Conservation (phyloP, 768 basidiomycete species). For the Tricholoma furcatifolium region DNA sequence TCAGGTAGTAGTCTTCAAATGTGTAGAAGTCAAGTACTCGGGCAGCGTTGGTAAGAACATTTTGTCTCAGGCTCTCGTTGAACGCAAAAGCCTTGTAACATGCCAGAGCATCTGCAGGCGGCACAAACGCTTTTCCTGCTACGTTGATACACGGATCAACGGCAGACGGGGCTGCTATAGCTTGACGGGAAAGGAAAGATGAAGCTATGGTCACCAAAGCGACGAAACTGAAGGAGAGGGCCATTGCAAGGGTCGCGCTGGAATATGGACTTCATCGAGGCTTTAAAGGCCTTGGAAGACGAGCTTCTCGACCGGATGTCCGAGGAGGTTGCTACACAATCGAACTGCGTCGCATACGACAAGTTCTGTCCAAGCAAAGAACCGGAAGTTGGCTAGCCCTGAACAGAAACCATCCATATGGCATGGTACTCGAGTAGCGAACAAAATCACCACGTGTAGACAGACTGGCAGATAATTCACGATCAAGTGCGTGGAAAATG, state of each 20-base stretch:
- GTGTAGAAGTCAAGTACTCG: slow-evolving; percentile 54
- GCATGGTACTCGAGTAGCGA: neutral
- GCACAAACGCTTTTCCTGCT: slow-evolving; percentile 42
- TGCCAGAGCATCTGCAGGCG: slow-evolving; percentile 53
- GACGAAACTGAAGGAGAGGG: neutral
- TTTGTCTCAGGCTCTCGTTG: slow-evolving; percentile 54
- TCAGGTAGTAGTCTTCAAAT: slow-evolving; percentile 50
- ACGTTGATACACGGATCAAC: slow-evolving; percentile 39
- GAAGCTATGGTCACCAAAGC: slow-evolving; percentile 2
- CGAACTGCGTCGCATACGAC: neutral
- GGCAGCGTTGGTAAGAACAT: slow-evolving; percentile 45
- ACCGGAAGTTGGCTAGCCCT: slow-evolving; percentile 3
- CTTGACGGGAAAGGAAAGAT: slow-evolving; percentile 7
- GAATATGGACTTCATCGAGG: neutral
- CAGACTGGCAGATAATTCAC: neutral
- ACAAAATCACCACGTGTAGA: neutral
- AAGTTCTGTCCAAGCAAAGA: neutral
- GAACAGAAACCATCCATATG: neutral
- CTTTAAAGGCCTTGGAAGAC: neutral
- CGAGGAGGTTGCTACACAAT: slow-evolving; percentile 2
- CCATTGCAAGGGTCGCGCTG: slow-evolving; percentile 1
- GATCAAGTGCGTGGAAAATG: neutral
- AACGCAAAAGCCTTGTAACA: slow-evolving; percentile 59
- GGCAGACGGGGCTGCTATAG: slow-evolving; percentile 22
- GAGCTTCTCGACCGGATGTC: neutral